Evolutionary conservation across 1,284 basidiomycete species (phyloP).

Genomic region (Amylostereum areolatum): DNA sequence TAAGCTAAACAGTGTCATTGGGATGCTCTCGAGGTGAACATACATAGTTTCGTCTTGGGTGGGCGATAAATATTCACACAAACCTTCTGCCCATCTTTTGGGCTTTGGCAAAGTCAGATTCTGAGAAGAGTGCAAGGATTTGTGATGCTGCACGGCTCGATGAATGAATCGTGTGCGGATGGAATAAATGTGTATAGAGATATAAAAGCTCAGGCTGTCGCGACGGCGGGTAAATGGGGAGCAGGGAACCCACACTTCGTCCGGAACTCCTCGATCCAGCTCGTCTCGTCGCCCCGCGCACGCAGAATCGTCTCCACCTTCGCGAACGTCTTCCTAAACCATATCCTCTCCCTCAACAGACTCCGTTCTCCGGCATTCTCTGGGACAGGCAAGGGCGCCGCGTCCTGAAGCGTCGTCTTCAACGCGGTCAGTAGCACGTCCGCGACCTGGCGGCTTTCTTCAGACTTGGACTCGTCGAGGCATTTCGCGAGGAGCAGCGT

Average conservation of each 20-base stretch:
- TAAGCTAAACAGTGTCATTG: too few relatives aligned
- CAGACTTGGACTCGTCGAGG: conserved; percentile 23
- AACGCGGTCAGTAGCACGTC: conserved; percentile 39
- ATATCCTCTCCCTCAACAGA: conserved; percentile 21
- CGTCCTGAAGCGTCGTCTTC: conserved; percentile 25
- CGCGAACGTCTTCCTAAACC: conserved; percentile 22
- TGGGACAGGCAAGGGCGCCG: conserved; percentile 20
- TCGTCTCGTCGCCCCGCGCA: conserved; percentile 16
- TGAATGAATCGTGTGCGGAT: too few relatives aligned
- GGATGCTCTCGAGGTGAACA: too few relatives aligned
- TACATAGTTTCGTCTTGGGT: too few relatives aligned
- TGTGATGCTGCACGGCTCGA: too few relatives aligned
- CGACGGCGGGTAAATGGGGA: too few relatives aligned
- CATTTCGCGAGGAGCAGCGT: conserved; percentile 53
- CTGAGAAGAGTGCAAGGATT: too few relatives aligned
- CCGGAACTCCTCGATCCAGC: conserved; percentile 24
- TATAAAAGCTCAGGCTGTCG: too few relatives aligned
- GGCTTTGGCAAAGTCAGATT: too few relatives aligned
- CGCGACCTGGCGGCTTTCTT: conserved; percentile 33
- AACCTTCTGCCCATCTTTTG: too few relatives aligned
- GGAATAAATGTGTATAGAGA: too few relatives aligned
- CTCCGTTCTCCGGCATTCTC: conserved; percentile 16
- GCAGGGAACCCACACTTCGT: not conserved
- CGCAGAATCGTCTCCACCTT: conserved; percentile 21
- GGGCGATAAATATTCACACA: too few relatives aligned